Evolutionary conservation across 163 green algal species (phyloP).

Genomic region (Botryococcus braunii): DNA sequence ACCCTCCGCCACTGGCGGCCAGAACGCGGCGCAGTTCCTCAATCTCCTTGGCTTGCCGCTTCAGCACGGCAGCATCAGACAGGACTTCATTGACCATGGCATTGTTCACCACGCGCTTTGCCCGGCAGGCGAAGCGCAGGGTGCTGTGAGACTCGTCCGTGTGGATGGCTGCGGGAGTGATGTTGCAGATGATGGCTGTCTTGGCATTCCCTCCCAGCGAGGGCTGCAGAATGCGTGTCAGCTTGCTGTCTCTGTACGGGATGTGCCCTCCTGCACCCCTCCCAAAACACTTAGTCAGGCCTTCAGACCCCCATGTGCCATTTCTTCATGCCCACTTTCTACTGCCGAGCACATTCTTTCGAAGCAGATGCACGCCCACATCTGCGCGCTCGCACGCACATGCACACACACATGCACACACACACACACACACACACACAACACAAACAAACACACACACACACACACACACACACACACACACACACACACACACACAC

Average conservation of each 20-base stretch:
- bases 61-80: conserved; percentile 78
- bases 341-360: too few species aligned
- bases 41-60: conserved; percentile 88
- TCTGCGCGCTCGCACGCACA: too few species aligned
- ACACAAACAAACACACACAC: too few species aligned
- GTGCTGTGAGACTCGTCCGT: conserved; percentile 88
- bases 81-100: conserved; percentile 90
- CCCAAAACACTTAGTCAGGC: too few species aligned
- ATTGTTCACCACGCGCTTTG: conserved; percentile 94
- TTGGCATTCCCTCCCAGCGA: conserved; percentile 91
- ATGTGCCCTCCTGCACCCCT: conserved; percentile 72
- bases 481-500: too few species aligned
- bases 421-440: too few species aligned
- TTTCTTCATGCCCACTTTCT: too few species aligned
- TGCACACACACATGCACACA: too few species aligned
- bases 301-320: too few species aligned
- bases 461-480: too few species aligned
- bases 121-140: conserved; percentile 85
- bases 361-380: too few species aligned
- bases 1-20: conserved; percentile 35
- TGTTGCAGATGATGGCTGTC: conserved; percentile 86
- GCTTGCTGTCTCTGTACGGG: conserved; percentile 91
- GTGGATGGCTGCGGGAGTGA: conserved; percentile 79
- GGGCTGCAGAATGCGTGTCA: conserved; percentile 91
- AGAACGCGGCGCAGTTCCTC: conserved; percentile 71